Percentiles rank a stretch among this genome's conserved stretches.
phyloP scores from a whole-genome alignment of 345 rosid species.

The Angophora floribunda region DNA sequence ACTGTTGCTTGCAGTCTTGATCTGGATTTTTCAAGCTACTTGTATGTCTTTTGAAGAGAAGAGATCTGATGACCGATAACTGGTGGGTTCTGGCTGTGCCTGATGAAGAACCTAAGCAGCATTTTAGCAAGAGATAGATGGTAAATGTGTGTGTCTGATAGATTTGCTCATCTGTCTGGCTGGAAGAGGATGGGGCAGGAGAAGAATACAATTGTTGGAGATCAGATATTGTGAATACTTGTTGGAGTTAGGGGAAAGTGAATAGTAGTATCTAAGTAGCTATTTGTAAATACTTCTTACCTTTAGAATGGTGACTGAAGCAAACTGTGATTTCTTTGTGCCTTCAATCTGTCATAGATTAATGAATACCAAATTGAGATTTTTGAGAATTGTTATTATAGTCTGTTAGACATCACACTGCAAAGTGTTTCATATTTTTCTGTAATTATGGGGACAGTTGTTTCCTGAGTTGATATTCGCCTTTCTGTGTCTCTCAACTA shows the following conservation, averaged over 20 bases:
- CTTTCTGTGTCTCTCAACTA: background rate
- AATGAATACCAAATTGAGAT: background rate
- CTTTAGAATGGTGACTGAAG: background rate
- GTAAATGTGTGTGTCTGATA: background rate
- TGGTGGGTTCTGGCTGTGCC: background rate
- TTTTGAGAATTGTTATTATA: background rate
- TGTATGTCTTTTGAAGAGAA: background rate
- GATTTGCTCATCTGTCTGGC: background rate
- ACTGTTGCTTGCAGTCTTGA: background rate
- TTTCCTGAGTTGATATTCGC: background rate
- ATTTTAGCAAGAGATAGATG: background rate
- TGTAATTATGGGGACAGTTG: background rate
- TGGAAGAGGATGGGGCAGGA: background rate
- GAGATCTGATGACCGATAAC: background rate
- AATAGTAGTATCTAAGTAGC: background rate
- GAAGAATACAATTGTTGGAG: background rate
- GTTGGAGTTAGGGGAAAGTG: background rate
- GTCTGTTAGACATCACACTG: background rate
- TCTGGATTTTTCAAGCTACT: background rate
- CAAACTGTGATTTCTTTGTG: background rate
- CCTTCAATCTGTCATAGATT: background rate
- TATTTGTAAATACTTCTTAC: background rate
- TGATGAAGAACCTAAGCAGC: background rate
- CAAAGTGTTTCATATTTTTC: background rate
- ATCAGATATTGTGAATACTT: background rate